A percentile compares a stretch with the other conserved stretches of the same genome.
Evolutionary conservation across 2,329 filamentous ascomycete species (phyloP).

Genomic region (Zasmidium citrigriseum): DNA sequence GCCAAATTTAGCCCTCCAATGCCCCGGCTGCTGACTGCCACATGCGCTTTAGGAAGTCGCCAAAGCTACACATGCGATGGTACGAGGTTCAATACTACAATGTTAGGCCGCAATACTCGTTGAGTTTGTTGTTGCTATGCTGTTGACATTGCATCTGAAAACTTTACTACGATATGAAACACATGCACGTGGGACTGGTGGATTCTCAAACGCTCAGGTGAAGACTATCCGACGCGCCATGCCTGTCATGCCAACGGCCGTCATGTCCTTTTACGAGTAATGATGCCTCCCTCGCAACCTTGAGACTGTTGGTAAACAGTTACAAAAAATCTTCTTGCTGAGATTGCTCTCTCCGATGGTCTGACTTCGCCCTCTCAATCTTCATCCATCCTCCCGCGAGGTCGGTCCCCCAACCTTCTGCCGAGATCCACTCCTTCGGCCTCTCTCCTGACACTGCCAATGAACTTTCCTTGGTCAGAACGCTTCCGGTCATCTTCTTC

Average conservation of each 20-base stretch:
- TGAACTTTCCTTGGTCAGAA: conserved; percentile 39
- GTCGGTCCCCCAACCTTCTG: conserved; percentile 25
- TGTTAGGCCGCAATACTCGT: too few relatives aligned
- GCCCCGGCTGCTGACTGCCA: too few relatives aligned
- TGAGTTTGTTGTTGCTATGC: not conserved
- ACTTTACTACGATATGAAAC: not conserved
- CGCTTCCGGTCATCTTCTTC: conserved; percentile 63
- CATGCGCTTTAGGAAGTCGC: too few relatives aligned
- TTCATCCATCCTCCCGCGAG: conserved; percentile 22
- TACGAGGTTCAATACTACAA: too few relatives aligned
- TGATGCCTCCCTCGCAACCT: not conserved
- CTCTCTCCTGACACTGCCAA: conserved; percentile 35
- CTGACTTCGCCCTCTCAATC: conserved; percentile 13
- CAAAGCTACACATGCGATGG: too few relatives aligned
- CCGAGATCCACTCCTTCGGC: conserved; percentile 34
- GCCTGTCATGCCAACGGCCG: not conserved
- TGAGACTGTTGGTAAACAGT: not conserved
- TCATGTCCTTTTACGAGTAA: not conserved
- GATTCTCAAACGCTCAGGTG: not conserved
- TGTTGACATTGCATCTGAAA: not conserved
- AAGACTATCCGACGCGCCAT: not conserved
- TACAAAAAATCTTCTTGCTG: not conserved
- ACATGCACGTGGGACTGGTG: not conserved
- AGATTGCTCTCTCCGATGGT: not conserved
- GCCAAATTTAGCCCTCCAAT: too few relatives aligned